phyloP scores from a whole-genome alignment of 257 asterid genomes.

The Petrea volubilis region DNA sequence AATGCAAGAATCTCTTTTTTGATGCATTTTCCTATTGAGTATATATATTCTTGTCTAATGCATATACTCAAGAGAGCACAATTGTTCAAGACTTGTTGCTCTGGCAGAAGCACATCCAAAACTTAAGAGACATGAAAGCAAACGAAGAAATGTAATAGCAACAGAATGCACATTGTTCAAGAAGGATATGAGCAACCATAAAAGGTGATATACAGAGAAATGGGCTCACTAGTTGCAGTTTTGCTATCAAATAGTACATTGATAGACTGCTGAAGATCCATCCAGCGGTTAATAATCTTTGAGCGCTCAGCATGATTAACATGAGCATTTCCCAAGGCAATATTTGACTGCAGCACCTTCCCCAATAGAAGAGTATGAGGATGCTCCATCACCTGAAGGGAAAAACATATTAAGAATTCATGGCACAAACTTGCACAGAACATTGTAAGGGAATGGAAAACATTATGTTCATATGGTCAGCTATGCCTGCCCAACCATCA shows the following conservation, averaged over 20 bases:
- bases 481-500: background rate
- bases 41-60: background rate
- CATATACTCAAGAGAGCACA: background rate
- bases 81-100: background rate
- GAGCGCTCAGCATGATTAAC: conserved; percentile 49
- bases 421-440: conserved; percentile 8
- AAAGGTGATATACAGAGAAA: conserved; percentile 24
- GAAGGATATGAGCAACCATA: conserved; percentile 22
- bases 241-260: conserved; percentile 79
- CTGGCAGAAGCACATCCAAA: background rate
- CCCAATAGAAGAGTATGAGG: conserved; percentile 80
- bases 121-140: background rate
- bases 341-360: conserved; percentile 76
- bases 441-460: conserved; percentile 9
- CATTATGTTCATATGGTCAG: background rate
- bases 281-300: conserved; percentile 68
- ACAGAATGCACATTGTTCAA: background rate
- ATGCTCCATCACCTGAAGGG: conserved; percentile 85
- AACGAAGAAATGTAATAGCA: background rate
- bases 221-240: conserved; percentile 62
- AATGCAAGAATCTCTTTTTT: background rate
- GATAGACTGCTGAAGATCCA: conserved; percentile 91
- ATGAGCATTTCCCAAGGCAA: conserved; percentile 74
- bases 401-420: background rate
- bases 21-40: background rate